Evolutionary conservation across 1,284 basidiomycete genomes (phyloP), one percentile per base, ranked within the genome.

Genomic region (Pseudozyma thailandica): DNA sequence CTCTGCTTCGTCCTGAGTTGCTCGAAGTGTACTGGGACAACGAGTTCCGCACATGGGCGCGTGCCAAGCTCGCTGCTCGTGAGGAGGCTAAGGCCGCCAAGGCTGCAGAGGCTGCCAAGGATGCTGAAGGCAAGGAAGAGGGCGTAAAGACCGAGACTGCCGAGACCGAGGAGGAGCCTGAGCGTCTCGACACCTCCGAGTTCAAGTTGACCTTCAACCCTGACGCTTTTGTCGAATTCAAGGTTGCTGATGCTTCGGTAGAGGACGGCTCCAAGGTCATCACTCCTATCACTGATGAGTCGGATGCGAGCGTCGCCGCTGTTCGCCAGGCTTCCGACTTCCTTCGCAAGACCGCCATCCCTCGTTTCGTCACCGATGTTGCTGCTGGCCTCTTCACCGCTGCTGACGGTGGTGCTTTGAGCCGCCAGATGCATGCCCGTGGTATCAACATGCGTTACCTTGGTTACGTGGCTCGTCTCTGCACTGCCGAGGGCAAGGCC

Each of bases 361-460:
- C 85, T 30, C 71, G 71, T 49, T 68, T 81, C 21, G 84, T 87
- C 46, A 77, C 85, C 52, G 87, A 87, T 47, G 82, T 86, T 35
- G 84, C 86, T 28, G 84, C 85, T 15, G 85, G 83, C 26, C 82
- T 84, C 49, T 82, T 84, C 27, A 81, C 83, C 9, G 83, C 85
- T 31, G 80, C 86, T 55, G 87, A 88, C 69, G 87, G 87, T 35
- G 71, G 78, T 37, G 82, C 85, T 28, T 83, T 88, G 50, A 84
- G 85, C 44, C 83, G 84, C 70, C 80, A 85, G 60, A 79, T 88
- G 71, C 87, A 88, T 79, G 77, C 82, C 26, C 83, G 85, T 42
- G 87, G 87, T 78, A 86, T 88, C 84, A 88, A 88, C 83, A 85
- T 88, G 75, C 85, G 87, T n/a, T 87, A 88, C 82, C 84, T 88